Evolutionary conservation across 1,284 basidiomycete species (phyloP).

Genomic region (Albatrellus sp.): DNA sequence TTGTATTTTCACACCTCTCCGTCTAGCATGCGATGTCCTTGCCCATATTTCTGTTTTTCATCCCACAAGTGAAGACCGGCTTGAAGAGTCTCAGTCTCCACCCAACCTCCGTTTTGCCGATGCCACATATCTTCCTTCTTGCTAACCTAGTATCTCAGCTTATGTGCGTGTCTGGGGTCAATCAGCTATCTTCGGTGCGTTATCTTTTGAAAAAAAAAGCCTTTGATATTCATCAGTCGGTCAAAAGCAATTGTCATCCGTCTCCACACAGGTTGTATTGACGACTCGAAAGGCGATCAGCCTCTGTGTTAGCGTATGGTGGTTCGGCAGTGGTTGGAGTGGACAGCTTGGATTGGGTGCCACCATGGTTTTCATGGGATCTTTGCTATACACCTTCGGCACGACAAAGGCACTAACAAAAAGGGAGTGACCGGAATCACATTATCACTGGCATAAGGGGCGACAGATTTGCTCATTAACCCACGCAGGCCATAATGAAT

Average conservation of each 20-base stretch:
- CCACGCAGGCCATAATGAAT: too few species aligned
- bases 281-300: conserved; percentile 62
- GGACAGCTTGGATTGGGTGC: conserved; percentile 45
- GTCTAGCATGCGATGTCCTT: conserved; percentile 57
- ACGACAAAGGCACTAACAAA: background rate
- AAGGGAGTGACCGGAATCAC: too few species aligned
- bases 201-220: too few species aligned
- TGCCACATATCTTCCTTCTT: conserved; percentile 41
- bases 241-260: conserved; percentile 46
- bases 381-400: conserved; percentile 33
- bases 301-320: conserved; percentile 65
- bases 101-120: conserved; percentile 14
- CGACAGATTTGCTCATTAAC: too few species aligned
- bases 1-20: background rate
- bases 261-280: conserved; percentile 61
- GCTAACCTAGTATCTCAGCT: conserved; percentile 72
- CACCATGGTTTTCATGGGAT: conserved; percentile 54
- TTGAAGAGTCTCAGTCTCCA: conserved; percentile 27
- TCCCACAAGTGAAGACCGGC: conserved; percentile 43
- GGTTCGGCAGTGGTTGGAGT: conserved; percentile 63
- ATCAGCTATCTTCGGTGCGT: conserved; percentile 65
- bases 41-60: conserved; percentile 61
- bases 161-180: conserved; percentile 81
- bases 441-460: too few species aligned
- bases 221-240: background rate